These are phyloP conservation scores for Rhinocladiella mackenziei DNA, from an alignment of 2,329 filamentous ascomycete species.

Conservation along the genomic window DNA sequence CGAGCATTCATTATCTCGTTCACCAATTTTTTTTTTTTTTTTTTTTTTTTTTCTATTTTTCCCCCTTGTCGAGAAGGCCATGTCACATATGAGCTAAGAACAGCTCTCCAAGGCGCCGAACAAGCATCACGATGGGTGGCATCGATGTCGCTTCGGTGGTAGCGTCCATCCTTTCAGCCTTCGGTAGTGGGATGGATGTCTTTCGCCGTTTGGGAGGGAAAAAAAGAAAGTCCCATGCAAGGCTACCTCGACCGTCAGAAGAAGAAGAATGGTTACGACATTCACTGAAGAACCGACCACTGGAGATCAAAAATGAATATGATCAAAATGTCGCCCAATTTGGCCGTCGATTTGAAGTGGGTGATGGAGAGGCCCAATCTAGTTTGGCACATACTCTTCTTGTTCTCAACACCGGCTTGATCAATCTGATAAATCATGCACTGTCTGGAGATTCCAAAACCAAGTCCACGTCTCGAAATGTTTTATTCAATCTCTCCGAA, in stretches of 20 bases:
- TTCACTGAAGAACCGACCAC: slow-evolving; percentile 23
- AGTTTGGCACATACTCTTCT: slow-evolving; percentile 30
- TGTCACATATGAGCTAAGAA: too few species aligned
- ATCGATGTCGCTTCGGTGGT: slow-evolving; percentile 28
- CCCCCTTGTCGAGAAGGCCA: not conserved
- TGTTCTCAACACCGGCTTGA: slow-evolving; percentile 29
- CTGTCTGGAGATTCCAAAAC: slow-evolving; percentile 17
- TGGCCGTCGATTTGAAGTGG: slow-evolving; percentile 27
- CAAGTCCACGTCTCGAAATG: slow-evolving; percentile 13
- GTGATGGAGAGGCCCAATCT: slow-evolving; percentile 25
- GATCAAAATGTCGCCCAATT: slow-evolving; percentile 24
- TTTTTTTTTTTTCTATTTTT: not conserved
- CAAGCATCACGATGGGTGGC: slow-evolving; percentile 16
- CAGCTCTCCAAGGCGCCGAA: not conserved
- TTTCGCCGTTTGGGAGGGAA: slow-evolving; percentile 26
- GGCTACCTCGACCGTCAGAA: slow-evolving; percentile 20
- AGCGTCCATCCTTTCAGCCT: slow-evolving; percentile 28
- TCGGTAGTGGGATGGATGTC: slow-evolving; percentile 25
- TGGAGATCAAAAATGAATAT: slow-evolving; percentile 25
- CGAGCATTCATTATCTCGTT: too few species aligned
- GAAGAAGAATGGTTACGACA: slow-evolving; percentile 27
- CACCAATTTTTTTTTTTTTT: not conserved
- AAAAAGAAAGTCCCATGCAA: slow-evolving; percentile 20
- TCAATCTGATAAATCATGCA: slow-evolving; percentile 28
- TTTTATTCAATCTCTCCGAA: slow-evolving; percentile 27